Evolutionary conservation across 2,329 filamentous ascomycete genomes (phyloP).

Genomic region (Trichophyton simii): DNA sequence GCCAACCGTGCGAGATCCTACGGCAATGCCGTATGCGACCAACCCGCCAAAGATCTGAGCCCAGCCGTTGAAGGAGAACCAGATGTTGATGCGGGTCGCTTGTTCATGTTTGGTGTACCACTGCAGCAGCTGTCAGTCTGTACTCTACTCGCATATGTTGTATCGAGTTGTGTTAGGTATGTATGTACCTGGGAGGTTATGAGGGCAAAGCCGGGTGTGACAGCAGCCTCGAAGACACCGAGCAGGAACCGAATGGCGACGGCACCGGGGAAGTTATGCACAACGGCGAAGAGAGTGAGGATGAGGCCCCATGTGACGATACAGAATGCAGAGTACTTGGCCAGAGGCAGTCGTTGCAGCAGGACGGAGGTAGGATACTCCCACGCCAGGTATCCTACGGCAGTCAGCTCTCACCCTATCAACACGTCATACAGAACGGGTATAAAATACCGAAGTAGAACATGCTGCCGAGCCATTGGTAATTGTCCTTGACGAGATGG

Average conservation of each 20-base stretch:
- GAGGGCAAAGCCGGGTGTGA: constrained; percentile 56
- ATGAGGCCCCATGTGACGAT: constrained; percentile 43
- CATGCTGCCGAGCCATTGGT: constrained; percentile 41
- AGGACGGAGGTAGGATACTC: constrained; percentile 56
- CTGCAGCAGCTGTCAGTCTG: constrained; percentile 21
- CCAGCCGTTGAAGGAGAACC: constrained; percentile 57
- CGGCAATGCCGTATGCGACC: constrained; percentile 51
- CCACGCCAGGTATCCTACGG: constrained; percentile 40
- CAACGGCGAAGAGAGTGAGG: constrained; percentile 51
- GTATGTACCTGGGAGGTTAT: constrained; percentile 40
- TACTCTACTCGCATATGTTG: background rate
- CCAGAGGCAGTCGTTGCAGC: constrained; percentile 51
- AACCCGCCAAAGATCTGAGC: constrained; percentile 52
- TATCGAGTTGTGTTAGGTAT: constrained; percentile 5
- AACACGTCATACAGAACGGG: too few relatives aligned
- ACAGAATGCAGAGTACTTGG: constrained; percentile 53
- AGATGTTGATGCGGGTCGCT: constrained; percentile 49
- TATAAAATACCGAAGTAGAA: constrained; percentile 39
- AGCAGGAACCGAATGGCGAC: constrained; percentile 56
- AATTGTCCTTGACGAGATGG: constrained; percentile 38
- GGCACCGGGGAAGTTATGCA: constrained; percentile 47
- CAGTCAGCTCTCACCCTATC: constrained; percentile 23
- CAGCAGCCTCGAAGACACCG: constrained; percentile 55
- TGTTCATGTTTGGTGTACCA: constrained; percentile 64
- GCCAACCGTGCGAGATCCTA: constrained; percentile 43